Evolutionary conservation across 2,329 filamentous ascomycete species (phyloP), one percentile per base, ranked within the genome.

Genomic region (Claviceps fusiformis): DNA sequence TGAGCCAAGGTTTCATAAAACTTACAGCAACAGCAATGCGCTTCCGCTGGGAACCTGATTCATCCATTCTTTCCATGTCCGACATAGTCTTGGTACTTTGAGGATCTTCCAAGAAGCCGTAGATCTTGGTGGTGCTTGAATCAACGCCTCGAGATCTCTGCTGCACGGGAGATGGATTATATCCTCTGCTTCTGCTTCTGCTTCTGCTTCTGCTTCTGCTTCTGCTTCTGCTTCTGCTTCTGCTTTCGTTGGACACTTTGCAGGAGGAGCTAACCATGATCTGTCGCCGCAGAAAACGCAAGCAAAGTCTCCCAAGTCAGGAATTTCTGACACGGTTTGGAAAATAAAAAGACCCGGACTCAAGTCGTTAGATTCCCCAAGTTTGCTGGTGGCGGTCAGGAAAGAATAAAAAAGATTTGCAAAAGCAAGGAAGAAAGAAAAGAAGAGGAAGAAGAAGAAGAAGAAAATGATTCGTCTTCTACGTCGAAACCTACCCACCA

Each of bases 1-100:
- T 52, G 19, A 19, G 19, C 31, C 31, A 5, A 33, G 7, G 24
- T 15, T n/a, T 35, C 45, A 24, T 19, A 10, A 39, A 69, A 69
- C 79, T 70, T 71, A 82, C 79, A 56, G 79, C 79, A 58, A 82
- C 77, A 31, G 79, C 75, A 60, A 82, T 81, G 43, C 79, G 72
- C 69, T 82, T 82, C 51, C 79, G 70, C 57, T 78, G 75, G 13
- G 74, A 71, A 1, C 71, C 62, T 9, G 69, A 64, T 11, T 77
- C 73, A 1, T 71, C 65, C 31, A 53, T 52, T 41, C 50, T 56
- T 33, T 57, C 56, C 24, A 9, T n/a, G 24, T 56, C 52, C 5
- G 52, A 51, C 51, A 52, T 55, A 31, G 31, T 44, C n/a, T 48
- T 54, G 19, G 17, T 24, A 3, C n/a, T 5, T 43, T 24, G 46